phyloP scores from a whole-genome alignment of 768 basidiomycete genomes.

The Butyriboletus loyo region DNA sequence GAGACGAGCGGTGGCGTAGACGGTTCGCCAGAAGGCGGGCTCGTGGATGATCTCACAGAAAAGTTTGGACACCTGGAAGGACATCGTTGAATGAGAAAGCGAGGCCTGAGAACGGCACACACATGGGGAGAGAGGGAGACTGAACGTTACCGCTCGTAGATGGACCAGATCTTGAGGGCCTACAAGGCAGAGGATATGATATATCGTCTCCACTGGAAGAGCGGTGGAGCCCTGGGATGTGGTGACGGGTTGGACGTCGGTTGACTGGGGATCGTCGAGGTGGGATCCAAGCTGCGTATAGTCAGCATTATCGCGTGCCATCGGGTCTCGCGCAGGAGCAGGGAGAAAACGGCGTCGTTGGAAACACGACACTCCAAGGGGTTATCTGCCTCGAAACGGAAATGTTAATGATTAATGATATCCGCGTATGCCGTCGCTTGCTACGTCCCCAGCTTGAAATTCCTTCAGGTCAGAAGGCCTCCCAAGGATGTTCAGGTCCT shows the following conservation, averaged over 20 bases:
- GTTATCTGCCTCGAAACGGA: not conserved
- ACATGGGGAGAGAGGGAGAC: too few relatives aligned
- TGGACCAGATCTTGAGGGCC: slow-evolving; percentile 14
- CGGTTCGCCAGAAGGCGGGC: slow-evolving; percentile 10
- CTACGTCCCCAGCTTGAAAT: too few relatives aligned
- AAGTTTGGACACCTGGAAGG: slow-evolving; percentile 14
- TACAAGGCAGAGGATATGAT: slow-evolving; percentile 3
- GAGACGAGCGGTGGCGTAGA: slow-evolving; percentile 8
- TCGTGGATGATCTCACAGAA: slow-evolving; percentile 12
- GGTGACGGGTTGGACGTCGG: not conserved
- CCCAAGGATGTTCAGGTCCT: too few relatives aligned
- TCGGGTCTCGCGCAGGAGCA: not conserved
- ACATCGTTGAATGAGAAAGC: not conserved
- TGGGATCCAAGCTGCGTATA: not conserved
- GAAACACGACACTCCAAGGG: not conserved
- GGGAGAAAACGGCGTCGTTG: too few relatives aligned
- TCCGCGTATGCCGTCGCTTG: too few relatives aligned
- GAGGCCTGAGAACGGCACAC: too few relatives aligned
- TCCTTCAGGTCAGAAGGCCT: too few relatives aligned
- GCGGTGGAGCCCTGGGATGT: not conserved
- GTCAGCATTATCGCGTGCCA: slow-evolving; percentile 7
- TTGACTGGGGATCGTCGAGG: not conserved
- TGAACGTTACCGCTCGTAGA: slow-evolving; percentile 12
- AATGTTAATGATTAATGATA: too few relatives aligned
- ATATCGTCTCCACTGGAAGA: slow-evolving; percentile 19